Conservation (phyloP, 257 asterid species). For the Anisodus acutangulus region DNA sequence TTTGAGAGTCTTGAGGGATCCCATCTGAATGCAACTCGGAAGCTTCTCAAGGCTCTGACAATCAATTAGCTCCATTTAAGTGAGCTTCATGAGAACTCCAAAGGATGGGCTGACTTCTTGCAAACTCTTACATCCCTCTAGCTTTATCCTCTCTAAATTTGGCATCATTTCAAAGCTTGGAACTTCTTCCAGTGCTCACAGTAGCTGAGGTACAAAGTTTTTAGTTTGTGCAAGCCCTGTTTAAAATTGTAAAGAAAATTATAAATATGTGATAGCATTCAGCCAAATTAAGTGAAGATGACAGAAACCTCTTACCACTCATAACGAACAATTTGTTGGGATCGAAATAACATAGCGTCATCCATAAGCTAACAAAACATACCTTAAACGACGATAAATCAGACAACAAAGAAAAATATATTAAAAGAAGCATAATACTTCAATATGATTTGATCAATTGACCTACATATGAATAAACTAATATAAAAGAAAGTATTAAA, state of each 20-base stretch:
- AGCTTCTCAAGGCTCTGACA: conserved; percentile 22
- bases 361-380: no score
- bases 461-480: no score
- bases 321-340: not conserved
- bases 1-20: conserved; percentile 22
- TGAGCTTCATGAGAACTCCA: conserved; percentile 21
- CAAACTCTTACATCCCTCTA: conserved; percentile 25
- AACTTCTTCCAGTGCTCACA: conserved; percentile 25
- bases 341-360: no score
- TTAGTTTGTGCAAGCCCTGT: not conserved
- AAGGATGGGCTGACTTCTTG: conserved; percentile 22
- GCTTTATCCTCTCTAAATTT: conserved; percentile 29
- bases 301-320: not conserved
- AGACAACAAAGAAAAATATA: no score
- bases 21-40: conserved; percentile 27
- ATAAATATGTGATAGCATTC: not conserved
- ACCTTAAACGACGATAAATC: no score
- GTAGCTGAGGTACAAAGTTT: conserved; percentile 15
- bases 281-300: not conserved
- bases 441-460: no score
- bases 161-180: conserved; percentile 30
- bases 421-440: no score
- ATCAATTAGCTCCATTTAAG: conserved; percentile 24
- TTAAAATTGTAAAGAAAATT: not conserved
- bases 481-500: no score